Conservation (phyloP, 441 rosid species). For the Adansonia grandidieri region DNA sequence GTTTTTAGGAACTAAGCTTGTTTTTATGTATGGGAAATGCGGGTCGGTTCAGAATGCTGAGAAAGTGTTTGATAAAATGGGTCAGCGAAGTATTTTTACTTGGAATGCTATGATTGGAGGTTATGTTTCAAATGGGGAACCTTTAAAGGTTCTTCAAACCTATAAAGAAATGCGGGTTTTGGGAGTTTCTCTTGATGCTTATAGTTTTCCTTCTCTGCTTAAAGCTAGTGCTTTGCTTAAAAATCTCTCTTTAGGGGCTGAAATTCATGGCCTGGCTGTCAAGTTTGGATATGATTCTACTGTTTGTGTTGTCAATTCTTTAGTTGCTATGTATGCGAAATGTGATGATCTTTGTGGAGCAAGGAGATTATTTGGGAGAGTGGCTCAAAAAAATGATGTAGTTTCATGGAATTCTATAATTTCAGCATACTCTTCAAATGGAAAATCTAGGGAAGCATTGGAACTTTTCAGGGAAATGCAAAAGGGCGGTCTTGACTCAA, state of each 20-base stretch:
- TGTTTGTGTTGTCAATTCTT: slow-evolving; percentile 62
- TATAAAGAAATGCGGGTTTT: slow-evolving; percentile 55
- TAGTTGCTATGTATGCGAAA: slow-evolving; percentile 83
- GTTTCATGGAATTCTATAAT: slow-evolving; percentile 85
- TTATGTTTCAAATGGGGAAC: slow-evolving; percentile 57
- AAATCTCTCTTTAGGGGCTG: slow-evolving; percentile 50
- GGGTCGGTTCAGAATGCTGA: slow-evolving; percentile 57
- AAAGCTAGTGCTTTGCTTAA: slow-evolving; percentile 62
- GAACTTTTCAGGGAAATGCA: slow-evolving; percentile 66
- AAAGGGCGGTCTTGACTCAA: slow-evolving; percentile 47
- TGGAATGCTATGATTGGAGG: slow-evolving; percentile 87
- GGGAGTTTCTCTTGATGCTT: slow-evolving; percentile 58
- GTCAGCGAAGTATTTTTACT: slow-evolving; percentile 53
- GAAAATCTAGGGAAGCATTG: slow-evolving; percentile 58
- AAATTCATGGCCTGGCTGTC: slow-evolving; percentile 66
- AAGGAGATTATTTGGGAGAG: slow-evolving; percentile 59
- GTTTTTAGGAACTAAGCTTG: slow-evolving; percentile 66
- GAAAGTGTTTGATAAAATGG: slow-evolving; percentile 72
- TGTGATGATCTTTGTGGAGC: slow-evolving; percentile 62
- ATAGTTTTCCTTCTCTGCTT: slow-evolving; percentile 59
- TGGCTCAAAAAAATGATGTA: slow-evolving; percentile 52
- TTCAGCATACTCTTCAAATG: slow-evolving; percentile 59
- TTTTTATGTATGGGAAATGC: slow-evolving; percentile 70
- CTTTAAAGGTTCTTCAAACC: slow-evolving; percentile 47
- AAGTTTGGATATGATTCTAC: slow-evolving; percentile 51